Evolutionary conservation across 2,329 filamentous ascomycete species (phyloP).

Genomic region (Allantophomopsis cytisporea): DNA sequence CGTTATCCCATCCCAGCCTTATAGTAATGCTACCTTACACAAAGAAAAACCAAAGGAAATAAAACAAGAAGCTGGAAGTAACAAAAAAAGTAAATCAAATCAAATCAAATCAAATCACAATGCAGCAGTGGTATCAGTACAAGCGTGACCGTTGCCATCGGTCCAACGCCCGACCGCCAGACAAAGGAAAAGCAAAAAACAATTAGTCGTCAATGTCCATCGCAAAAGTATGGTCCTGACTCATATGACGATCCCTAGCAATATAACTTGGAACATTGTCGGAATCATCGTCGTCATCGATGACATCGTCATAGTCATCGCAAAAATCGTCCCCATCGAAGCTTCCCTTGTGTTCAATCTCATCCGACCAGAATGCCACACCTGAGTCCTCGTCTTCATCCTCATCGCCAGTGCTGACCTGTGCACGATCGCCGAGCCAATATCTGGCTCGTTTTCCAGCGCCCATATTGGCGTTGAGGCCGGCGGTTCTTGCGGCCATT

Average conservation of each 20-base stretch:
- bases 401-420: constrained; percentile 24
- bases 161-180: neutral
- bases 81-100: too few species aligned
- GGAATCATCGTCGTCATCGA: constrained; percentile 9
- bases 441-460: constrained; percentile 74
- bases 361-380: constrained; percentile 22
- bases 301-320: constrained; percentile 13
- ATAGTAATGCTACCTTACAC: neutral
- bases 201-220: constrained; percentile 42
- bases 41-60: constrained; percentile 1
- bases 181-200: constrained; percentile 4
- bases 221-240: constrained; percentile 45
- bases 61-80: neutral
- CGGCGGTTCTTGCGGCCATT: constrained; percentile 13
- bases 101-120: neutral
- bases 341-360: constrained; percentile 33
- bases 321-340: constrained; percentile 31
- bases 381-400: constrained; percentile 24
- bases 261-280: constrained; percentile 21
- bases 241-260: constrained; percentile 34
- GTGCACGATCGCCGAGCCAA: constrained; percentile 64
- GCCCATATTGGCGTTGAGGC: constrained; percentile 26
- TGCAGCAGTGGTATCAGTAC: neutral
- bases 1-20: constrained; percentile 5
- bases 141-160: constrained; percentile 1